Percentiles rank a stretch among this genome's conserved stretches.
phyloP scores from a whole-genome alignment of 495 filamentous ascomycete genomes.

The Penicillium subrubescens region DNA sequence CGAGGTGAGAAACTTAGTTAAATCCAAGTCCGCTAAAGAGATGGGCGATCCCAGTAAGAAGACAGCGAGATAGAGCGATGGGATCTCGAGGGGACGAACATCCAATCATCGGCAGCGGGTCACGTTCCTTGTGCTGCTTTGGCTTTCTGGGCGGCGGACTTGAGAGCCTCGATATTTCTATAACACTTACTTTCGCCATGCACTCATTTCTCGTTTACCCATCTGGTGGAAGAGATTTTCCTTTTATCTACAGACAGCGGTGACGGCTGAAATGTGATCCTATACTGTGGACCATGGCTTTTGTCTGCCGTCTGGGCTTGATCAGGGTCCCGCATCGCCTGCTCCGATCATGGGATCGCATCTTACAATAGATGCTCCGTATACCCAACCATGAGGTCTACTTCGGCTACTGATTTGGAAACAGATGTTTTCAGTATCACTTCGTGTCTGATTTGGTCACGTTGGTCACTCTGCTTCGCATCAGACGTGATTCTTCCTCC shows the following conservation, averaged over 20 bases:
- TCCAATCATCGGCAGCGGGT: slow-evolving; percentile 34
- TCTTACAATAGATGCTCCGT: not conserved
- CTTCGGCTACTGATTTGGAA: not conserved
- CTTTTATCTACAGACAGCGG: not conserved
- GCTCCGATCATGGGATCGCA: slow-evolving; percentile 25
- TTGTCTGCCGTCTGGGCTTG: slow-evolving; percentile 7
- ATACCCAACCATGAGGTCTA: not conserved
- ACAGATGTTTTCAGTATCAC: not conserved
- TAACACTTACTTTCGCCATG: not conserved
- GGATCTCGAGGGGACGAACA: slow-evolving; percentile 22
- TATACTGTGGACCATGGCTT: not conserved
- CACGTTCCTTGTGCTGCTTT: slow-evolving; percentile 24
- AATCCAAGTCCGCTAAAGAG: not conserved
- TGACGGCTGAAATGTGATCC: not conserved
- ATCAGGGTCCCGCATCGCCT: slow-evolving; percentile 27
- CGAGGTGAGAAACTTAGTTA: not conserved
- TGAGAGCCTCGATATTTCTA: not conserved
- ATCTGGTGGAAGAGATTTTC: not conserved
- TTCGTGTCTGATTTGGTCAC: not conserved
- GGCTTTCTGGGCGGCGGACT: not conserved
- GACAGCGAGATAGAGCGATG: slow-evolving; percentile 10
- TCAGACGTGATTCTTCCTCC: not conserved
- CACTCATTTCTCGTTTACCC: not conserved
- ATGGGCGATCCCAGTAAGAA: not conserved
- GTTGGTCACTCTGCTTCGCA: not conserved